Percentiles rank a stretch among this genome's conserved stretches.
Evolutionary conservation across 1,284 basidiomycete species (phyloP).

Genomic region (Wallemia mellicola): DNA sequence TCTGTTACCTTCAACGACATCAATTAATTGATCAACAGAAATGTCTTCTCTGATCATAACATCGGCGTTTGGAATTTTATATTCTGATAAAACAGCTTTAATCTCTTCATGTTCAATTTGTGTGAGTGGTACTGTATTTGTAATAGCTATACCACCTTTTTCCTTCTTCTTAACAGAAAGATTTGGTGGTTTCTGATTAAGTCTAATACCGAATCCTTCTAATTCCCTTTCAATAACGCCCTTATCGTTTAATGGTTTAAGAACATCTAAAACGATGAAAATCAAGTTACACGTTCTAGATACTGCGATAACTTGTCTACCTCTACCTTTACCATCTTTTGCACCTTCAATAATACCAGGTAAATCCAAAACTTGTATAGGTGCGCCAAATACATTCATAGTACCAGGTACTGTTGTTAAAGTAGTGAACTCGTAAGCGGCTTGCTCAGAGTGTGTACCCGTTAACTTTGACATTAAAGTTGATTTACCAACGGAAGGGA

Average conservation of each 20-base stretch:
- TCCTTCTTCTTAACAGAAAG: conserved; percentile 76
- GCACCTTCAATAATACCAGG: conserved; percentile 96
- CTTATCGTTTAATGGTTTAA: conserved; percentile 88
- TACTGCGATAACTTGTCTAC: conserved; percentile 69
- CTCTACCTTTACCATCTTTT: conserved; percentile 89
- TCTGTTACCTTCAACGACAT: conserved; percentile 79
- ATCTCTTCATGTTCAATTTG: conserved; percentile 89
- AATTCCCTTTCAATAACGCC: conserved; percentile 67
- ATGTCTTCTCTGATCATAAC: conserved; percentile 77
- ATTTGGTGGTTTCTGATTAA: conserved; percentile 83
- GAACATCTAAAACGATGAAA: conserved; percentile 90
- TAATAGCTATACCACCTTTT: conserved; percentile 74
- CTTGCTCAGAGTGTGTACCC: conserved; percentile 89
- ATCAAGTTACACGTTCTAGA: conserved; percentile 94
- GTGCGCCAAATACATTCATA: conserved; percentile 73
- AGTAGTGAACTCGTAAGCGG: conserved; percentile 87
- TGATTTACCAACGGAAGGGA: conserved; percentile 68
- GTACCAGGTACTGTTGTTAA: conserved; percentile 77
- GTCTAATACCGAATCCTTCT: conserved; percentile 83
- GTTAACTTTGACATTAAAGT: conserved; percentile 95
- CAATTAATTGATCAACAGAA: conserved; percentile 93
- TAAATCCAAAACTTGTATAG: conserved; percentile 31
- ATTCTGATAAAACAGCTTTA: conserved; percentile 81
- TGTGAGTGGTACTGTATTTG: conserved; percentile 86
- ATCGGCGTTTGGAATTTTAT: conserved; percentile 61